Base-by-base conservation (phyloP, 2,329 filamentous ascomycete genomes). In the Claviceps maximensis region DNA sequence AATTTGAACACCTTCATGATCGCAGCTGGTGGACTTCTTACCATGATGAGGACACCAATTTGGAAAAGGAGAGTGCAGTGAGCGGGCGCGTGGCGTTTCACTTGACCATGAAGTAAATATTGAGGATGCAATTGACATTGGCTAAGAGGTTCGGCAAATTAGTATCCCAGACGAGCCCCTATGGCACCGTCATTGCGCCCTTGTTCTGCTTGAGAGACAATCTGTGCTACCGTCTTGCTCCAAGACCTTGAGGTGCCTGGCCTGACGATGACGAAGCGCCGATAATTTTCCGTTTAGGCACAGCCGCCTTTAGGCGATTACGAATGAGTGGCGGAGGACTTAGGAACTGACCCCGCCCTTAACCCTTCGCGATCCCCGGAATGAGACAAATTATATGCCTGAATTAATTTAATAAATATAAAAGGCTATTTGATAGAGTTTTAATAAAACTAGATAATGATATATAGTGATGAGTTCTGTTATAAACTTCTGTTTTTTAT, bases 231-330 rank as follows among this genome's bases (percentile, higher is more conserved):
- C 19, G 40, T 42, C 40, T 19, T 42, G 17, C 6, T 38, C 36
- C 38, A 6, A n/a, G n/a, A 41, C 38, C 13, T 25, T 58, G 57
- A 62, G 45, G 29, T n/a, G 31, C 46, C 36, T 31, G 27, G 25
- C 65, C 64, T 62, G 63, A 65, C 58, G 53, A 59, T 62, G 62
- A 66, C 60, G 62, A 66, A 61, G 52, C 60, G 62, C 65, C 65
- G 64, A 68, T 57, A 57, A 65, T 68, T 67, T 66, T 59, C 65
- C 65, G 65, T 49, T 17, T 46, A 51, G 55, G 61, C 63, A 64
- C 62, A 66, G 61, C 62, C 60, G 56, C 40, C 59, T 57, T 50
- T 57, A 57, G 25, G n/a, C 10, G 38, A n/a, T 54, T 38, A 58
- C 55, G 58, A 62, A 62, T 56, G 58, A 60, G 58, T 52, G 52